Evolutionary conservation across 768 basidiomycete species (phyloP), one percentile per base, ranked within the genome.

Genomic region (Gymnopilus dilepis): DNA sequence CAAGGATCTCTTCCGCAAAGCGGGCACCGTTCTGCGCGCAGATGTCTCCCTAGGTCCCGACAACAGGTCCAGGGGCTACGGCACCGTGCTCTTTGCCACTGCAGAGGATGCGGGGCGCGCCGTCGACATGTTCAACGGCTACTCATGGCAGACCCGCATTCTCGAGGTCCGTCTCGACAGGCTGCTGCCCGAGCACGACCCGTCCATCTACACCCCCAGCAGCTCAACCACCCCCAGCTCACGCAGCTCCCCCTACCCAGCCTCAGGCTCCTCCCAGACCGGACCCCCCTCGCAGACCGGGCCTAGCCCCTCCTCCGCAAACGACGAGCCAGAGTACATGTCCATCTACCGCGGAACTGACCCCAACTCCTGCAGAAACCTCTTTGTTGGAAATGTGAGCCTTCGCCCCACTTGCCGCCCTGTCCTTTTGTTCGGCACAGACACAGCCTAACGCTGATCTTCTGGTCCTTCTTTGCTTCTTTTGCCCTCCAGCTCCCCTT

Each of bases 51-150:
- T 93, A 31, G 86, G 92, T 4, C 91, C 92, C 2, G 94, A 95
- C 74, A 97, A 97, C 74, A 84, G 97, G 67, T 94, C 92, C 47
- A 84, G 96, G 57, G 97, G 97, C 1, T 90, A 96, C 70, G 97
- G 97, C 26, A 97, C 95, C 11, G 97, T 99, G 19, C 84, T 99
- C 17, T 87, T 98, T 48, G 95, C 94, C 1, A 91, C 89, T n/a
- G 89, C 93, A 41, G 95, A 96, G 73, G 97, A 99, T 71, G 97
- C 96, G 1, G 90, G 90, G 3, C 84, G 94, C 41, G 97, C 97
- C 0, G 92, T 99, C 40, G 95, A 97, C 64, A 91, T 94, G 83
- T 97, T 97, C 76, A 93, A 98, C 70, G 97, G 96, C 15, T 97
- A 92, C 74, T 89, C 88, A n/a, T 99, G 96, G 95, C 96, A 97